Conservation (phyloP, 192 early-diverging fungal genomes). For the Coemansia sp. region DNA sequence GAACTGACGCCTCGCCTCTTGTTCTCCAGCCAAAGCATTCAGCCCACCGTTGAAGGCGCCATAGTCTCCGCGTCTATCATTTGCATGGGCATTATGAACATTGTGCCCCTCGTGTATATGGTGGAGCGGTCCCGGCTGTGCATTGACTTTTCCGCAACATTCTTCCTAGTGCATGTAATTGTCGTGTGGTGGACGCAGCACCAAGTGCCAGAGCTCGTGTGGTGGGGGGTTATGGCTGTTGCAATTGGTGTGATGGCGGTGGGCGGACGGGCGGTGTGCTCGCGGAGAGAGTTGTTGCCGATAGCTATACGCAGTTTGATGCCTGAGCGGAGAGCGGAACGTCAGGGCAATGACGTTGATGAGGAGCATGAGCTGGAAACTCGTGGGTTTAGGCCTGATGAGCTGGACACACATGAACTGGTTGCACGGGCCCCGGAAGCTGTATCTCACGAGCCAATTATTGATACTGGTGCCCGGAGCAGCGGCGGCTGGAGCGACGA, state of each 20-base stretch:
- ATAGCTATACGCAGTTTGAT: slow-evolving; percentile 48
- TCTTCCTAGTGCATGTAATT: slow-evolving; percentile 42
- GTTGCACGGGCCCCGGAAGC: neutral
- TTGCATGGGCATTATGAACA: slow-evolving; percentile 27
- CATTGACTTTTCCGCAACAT: slow-evolving; percentile 52
- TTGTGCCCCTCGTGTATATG: slow-evolving; percentile 49
- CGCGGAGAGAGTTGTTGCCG: slow-evolving; percentile 50
- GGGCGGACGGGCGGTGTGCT: slow-evolving; percentile 46
- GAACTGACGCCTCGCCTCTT: slow-evolving; percentile 32
- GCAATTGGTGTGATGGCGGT: slow-evolving; percentile 29
- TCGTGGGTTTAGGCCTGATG: neutral
- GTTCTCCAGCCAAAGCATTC: slow-evolving; percentile 30
- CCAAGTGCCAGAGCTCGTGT: slow-evolving; percentile 17
- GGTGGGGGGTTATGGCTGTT: slow-evolving; percentile 28
- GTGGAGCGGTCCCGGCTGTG: slow-evolving; percentile 54
- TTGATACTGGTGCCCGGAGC: neutral
- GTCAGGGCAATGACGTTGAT: neutral
- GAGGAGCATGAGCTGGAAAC: slow-evolving; percentile 41
- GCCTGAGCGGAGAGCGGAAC: slow-evolving; percentile 30
- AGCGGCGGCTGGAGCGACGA: slow-evolving; percentile 25
- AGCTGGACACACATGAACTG: neutral
- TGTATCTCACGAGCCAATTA: no score
- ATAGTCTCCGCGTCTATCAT: slow-evolving; percentile 21
- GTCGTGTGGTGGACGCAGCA: slow-evolving; percentile 36
- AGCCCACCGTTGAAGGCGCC: slow-evolving; percentile 50